These are phyloP conservation scores for Cercophora scortea DNA, from an alignment of 495 filamentous ascomycete genomes.

Conservation along the genomic window DNA sequence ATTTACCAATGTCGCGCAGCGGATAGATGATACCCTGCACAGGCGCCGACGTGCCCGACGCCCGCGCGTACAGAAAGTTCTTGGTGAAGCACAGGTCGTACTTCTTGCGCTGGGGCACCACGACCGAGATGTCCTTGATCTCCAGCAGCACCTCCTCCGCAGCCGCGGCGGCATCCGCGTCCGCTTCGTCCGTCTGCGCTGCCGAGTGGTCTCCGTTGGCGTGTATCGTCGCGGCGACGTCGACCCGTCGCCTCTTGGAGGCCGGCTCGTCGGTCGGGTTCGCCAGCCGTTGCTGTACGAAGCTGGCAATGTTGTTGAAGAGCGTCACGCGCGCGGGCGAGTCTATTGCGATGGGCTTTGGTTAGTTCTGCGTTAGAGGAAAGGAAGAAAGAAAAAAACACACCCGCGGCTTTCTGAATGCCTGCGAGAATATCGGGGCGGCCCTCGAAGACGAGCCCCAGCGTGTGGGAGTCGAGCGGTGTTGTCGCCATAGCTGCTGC, in stretches of 20 bases:
- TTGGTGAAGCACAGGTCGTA: constrained; percentile 67
- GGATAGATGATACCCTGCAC: constrained; percentile 60
- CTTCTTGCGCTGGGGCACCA: constrained; percentile 88
- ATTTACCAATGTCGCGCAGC: constrained; percentile 69
- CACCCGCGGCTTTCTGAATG: constrained; percentile 40
- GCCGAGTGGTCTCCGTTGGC: constrained; percentile 12
- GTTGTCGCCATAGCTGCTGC: constrained; percentile 25
- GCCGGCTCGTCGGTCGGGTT: constrained; percentile 26
- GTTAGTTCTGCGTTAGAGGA: not conserved
- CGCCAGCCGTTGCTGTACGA: constrained; percentile 34
- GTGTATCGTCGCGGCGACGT: constrained; percentile 26
- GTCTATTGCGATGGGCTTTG: constrained; percentile 16
- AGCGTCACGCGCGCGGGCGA: constrained; percentile 35
- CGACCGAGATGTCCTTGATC: constrained; percentile 65
- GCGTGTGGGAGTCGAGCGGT: constrained; percentile 29
- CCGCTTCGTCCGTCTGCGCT: not conserved
- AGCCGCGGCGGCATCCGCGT: constrained; percentile 12
- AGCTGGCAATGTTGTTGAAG: constrained; percentile 47
- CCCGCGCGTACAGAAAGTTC: constrained; percentile 59
- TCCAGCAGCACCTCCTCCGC: constrained; percentile 44
- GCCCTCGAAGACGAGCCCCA: constrained; percentile 35
- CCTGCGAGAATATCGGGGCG: constrained; percentile 37
- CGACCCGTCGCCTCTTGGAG: constrained; percentile 43
- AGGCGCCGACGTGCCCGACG: constrained; percentile 53
- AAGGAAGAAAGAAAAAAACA: not conserved